Percentiles rank a stretch among this genome's conserved stretches.
These are phyloP conservation scores for Cucurbita pepo DNA, from an alignment of 306 rosid species.

Conservation along the genomic window DNA sequence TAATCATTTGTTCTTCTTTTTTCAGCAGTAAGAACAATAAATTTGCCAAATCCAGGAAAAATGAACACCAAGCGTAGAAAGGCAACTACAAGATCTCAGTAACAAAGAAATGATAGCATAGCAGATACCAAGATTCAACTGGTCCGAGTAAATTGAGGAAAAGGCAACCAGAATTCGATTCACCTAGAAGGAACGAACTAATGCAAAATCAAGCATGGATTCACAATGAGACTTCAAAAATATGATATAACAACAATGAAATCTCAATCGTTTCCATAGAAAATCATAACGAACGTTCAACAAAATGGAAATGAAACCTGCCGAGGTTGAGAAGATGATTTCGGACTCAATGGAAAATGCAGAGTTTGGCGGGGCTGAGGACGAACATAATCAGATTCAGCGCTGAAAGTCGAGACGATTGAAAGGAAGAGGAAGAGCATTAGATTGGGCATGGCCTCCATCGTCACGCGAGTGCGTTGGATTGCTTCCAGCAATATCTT, in stretches of 20 bases:
- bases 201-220: background rate
- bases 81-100: background rate
- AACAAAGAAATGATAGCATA: background rate
- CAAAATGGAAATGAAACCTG: constrained; percentile 32
- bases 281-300: background rate
- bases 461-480: constrained; percentile 3
- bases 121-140: background rate
- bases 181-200: background rate
- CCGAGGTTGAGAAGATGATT: constrained; percentile 42
- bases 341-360: constrained; percentile 34
- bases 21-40: too few species aligned
- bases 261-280: background rate
- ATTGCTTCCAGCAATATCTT: background rate
- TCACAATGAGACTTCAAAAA: background rate
- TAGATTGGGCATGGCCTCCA: constrained; percentile 25
- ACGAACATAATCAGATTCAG: constrained; percentile 48
- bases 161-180: background rate
- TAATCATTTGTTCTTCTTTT: background rate
- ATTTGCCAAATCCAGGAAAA: background rate
- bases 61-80: background rate
- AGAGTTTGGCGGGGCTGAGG: constrained; percentile 67
- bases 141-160: background rate
- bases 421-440: constrained; percentile 12
- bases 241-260: background rate
- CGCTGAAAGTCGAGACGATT: constrained; percentile 15